A percentile compares a stretch with the other conserved stretches of the same genome.
These are phyloP conservation scores for Tolypocladium pustulatum DNA, from an alignment of 2,329 filamentous ascomycete genomes.

Conservation along the genomic window DNA sequence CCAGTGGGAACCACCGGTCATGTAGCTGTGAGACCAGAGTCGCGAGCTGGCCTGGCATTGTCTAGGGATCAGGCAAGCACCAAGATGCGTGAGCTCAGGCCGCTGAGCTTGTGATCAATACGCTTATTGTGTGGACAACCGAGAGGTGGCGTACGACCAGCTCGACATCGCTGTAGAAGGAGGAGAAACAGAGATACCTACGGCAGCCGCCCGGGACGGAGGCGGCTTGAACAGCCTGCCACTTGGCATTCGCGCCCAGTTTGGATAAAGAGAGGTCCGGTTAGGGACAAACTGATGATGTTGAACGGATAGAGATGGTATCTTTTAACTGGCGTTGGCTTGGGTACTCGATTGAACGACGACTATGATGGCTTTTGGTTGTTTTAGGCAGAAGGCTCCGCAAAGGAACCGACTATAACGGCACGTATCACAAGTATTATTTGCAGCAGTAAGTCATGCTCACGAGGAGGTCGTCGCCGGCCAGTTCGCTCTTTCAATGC, in stretches of 20 bases:
- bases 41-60: constrained; percentile 1
- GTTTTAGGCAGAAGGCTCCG: neutral
- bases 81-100: constrained; percentile 6
- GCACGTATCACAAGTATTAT: neutral
- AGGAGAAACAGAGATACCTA: no score
- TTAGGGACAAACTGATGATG: neutral
- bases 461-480: no score
- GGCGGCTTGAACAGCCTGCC: neutral
- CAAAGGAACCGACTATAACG: no score
- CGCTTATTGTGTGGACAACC: neutral
- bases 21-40: constrained; percentile 42
- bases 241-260: neutral
- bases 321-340: neutral
- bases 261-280: neutral
- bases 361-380: neutral
- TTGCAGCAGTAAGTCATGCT: neutral
- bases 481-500: neutral
- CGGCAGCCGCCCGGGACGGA: no score
- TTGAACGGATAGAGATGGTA: no score
- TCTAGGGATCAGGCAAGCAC: constrained; percentile 10
- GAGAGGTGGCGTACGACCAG: neutral
- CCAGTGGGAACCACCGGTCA: constrained; percentile 42
- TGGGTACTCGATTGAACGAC: neutral
- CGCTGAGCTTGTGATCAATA: constrained; percentile 3
- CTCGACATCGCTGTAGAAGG: no score